Percentiles rank a stretch among this genome's conserved stretches.
These are phyloP conservation scores for Kwoniella heveanensis DNA, from an alignment of 768 basidiomycete genomes.

Conservation along the genomic window DNA sequence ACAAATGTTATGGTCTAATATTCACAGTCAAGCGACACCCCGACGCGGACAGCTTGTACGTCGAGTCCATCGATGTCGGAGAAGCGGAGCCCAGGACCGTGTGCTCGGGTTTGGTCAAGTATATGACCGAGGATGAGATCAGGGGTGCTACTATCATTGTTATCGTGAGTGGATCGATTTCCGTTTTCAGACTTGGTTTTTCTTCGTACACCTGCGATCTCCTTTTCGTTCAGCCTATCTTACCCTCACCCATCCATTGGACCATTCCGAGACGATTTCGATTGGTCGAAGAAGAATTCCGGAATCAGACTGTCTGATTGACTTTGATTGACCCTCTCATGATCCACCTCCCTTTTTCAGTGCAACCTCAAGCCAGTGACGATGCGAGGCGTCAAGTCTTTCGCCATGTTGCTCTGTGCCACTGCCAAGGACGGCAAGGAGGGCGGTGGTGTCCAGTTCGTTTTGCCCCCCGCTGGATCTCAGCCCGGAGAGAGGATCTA, in stretches of 20 bases:
- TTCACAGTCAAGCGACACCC: constrained; percentile 85
- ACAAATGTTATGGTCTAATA: too few relatives aligned
- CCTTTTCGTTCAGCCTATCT: too few relatives aligned
- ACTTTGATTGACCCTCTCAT: too few relatives aligned
- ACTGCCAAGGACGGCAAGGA: constrained; percentile 70
- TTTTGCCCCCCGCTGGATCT: constrained; percentile 79
- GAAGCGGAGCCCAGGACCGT: constrained; percentile 93
- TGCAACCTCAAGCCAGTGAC: constrained; percentile 83
- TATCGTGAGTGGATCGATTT: constrained; percentile 62
- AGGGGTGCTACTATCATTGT: constrained; percentile 77
- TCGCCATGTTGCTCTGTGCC: constrained; percentile 95
- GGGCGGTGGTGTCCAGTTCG: constrained; percentile 84
- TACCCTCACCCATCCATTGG: too few relatives aligned
- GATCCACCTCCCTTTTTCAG: constrained; percentile 24
- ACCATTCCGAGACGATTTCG: too few relatives aligned
- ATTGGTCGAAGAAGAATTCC: too few relatives aligned
- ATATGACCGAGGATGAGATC: constrained; percentile 95
- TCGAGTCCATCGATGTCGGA: constrained; percentile 96
- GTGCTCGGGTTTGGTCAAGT: constrained; percentile 93
- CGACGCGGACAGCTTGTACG: constrained; percentile 95
- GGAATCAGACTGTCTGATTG: too few relatives aligned
- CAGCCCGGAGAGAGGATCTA: constrained; percentile 92
- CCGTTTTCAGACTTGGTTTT: too few relatives aligned
- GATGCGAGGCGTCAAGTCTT: constrained; percentile 98
- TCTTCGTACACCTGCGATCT: too few relatives aligned